Conservation (phyloP, 1,139 yeast species). For the Meyerozyma smithsonii region DNA sequence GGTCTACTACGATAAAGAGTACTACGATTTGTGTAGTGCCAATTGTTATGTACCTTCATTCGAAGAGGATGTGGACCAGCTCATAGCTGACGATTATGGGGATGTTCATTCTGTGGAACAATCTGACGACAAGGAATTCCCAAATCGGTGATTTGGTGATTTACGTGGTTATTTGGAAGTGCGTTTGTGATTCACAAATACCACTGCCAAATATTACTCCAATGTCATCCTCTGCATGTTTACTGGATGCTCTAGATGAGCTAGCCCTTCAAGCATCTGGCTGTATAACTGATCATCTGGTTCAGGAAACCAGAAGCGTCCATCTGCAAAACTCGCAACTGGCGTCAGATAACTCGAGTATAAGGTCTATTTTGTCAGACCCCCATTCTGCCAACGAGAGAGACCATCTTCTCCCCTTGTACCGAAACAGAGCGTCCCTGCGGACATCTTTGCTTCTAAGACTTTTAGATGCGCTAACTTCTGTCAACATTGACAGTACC, state of each 20-base stretch:
- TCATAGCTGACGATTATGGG: slow-evolving; percentile 6
- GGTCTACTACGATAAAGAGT: slow-evolving; percentile 19
- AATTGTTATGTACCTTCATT: background rate
- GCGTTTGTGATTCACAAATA: slow-evolving; percentile 1
- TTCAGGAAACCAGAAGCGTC: background rate
- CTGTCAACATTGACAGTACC: background rate
- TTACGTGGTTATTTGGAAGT: background rate
- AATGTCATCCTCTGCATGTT: background rate
- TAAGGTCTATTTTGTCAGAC: background rate
- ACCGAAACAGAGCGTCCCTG: background rate
- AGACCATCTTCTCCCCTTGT: background rate
- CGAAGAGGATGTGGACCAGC: background rate
- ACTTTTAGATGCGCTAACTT: background rate
- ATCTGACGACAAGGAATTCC: too few species aligned
- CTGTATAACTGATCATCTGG: background rate
- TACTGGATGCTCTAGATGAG: slow-evolving; percentile 1
- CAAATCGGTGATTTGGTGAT: too few species aligned
- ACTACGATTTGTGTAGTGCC: slow-evolving; percentile 9
- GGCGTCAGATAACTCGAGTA: background rate
- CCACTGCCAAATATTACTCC: slow-evolving; percentile 5
- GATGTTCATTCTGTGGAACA: slow-evolving; percentile 8
- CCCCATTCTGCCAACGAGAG: background rate
- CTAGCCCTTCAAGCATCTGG: background rate
- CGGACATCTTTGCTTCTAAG: background rate
- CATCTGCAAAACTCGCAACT: background rate